Conservation (phyloP, 2,329 filamentous ascomycete species). For the Penicillium griseofulvum region DNA sequence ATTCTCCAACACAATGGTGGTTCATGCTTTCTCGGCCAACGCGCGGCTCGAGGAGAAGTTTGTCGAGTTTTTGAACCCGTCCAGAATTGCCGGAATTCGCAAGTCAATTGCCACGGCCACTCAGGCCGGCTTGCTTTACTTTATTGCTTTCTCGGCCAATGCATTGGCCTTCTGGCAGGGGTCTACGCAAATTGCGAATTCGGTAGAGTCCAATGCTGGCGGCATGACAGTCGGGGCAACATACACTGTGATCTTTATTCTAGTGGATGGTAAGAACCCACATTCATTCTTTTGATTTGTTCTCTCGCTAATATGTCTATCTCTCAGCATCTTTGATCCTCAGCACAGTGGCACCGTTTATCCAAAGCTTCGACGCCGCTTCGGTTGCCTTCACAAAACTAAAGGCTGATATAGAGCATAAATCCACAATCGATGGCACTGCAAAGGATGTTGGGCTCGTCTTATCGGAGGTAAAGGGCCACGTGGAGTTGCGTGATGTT, state of each 20-base stretch:
- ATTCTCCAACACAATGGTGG: conserved; percentile 58
- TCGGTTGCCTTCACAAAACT: conserved; percentile 57
- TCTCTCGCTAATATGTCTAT: background rate
- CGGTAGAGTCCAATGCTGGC: conserved; percentile 11
- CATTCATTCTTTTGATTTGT: background rate
- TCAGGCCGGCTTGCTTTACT: conserved; percentile 63
- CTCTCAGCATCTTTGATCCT: conserved; percentile 32
- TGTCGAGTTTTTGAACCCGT: conserved; percentile 48
- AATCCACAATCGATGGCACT: conserved; percentile 46
- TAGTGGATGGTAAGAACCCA: conserved; percentile 31
- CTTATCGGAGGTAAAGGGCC: conserved; percentile 20
- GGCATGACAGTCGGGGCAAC: conserved; percentile 30
- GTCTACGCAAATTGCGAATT: conserved; percentile 51
- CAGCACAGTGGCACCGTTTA: conserved; percentile 36
- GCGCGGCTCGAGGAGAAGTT: conserved; percentile 59
- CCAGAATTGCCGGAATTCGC: conserved; percentile 54
- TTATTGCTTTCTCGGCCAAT: conserved; percentile 65
- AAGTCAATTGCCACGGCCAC: conserved; percentile 56
- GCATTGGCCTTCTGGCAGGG: conserved; percentile 68
- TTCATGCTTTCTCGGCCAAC: conserved; percentile 62
- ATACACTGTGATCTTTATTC: conserved; percentile 37
- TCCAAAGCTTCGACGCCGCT: conserved; percentile 49
- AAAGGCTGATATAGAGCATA: conserved; percentile 55
- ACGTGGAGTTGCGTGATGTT: conserved; percentile 33
- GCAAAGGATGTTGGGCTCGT: conserved; percentile 9